Base-by-base conservation (phyloP, 768 basidiomycete genomes). In the Mycena indigotica region DNA sequence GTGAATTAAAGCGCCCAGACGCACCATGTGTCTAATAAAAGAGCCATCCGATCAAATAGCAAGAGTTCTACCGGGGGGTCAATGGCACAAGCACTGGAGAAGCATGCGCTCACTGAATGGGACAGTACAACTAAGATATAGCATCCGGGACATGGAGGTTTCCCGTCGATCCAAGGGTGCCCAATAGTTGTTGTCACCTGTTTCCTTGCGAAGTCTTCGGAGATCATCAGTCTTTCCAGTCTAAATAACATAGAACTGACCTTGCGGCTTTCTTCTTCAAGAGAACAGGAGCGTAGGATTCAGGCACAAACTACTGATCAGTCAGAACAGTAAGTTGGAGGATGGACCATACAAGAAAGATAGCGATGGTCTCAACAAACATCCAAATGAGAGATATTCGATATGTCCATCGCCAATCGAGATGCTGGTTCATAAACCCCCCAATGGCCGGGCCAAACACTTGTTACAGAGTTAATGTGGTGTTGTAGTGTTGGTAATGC, bases 361-460 rank as follows among this genome's bases (percentile, higher is more conserved):
- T 71, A 0, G 81, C 73, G 6, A 80, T 49, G 8, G 78, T 69
- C 67, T 90, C 79, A 2, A 71, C 71, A 48, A 81, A 83, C 0
- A 81, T 76, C 93, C 91, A 94, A 21, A 88, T 88, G 2, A 86
- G 58, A 55, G 87, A 68, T 16, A 88, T 71, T 55, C 85, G 84
- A 72, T 86, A 94, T 0, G 89, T 90, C 91, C 91, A 93, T 57
- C 88, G 72, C 89, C 88, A 89, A 45, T 79, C 64, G 1, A 79
- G 59, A 62, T 86, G 74, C 82, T 88, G 81, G 65, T 88, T 89
- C 64, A 92, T 87, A 69, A 91, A 90, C 19, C 87, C 82, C 35
- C 46, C 21, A 28, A 55, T 30, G n/a, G 29, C 6, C 8, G 35
- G 52, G 13, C 55, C 55, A 6, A 48, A 52, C 17, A 49, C 56